phyloP scores from a whole-genome alignment of 1,284 basidiomycete species.

The Ceratobasidium sp. region DNA sequence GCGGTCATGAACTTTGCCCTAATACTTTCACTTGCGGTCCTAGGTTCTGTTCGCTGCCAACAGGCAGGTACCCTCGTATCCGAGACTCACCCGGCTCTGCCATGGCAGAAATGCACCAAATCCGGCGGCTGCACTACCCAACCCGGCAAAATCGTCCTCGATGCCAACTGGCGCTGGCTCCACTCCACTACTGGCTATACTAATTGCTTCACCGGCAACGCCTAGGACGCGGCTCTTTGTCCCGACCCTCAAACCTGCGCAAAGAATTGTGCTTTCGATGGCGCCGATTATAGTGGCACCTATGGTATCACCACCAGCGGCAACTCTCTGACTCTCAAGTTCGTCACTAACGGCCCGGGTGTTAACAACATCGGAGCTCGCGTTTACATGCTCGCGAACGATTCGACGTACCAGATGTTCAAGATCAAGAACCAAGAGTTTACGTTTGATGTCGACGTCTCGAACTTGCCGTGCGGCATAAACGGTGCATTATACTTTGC shows the following conservation, averaged over 20 bases:
- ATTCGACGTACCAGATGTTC: conserved; percentile 60
- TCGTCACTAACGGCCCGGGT: conserved; percentile 61
- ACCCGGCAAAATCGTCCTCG: conserved; percentile 12
- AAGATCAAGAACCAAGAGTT: conserved; percentile 64
- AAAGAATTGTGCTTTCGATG: conserved; percentile 69
- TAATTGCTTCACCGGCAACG: conserved; percentile 66
- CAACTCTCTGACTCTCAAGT: conserved; percentile 65
- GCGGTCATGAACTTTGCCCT: too few relatives aligned
- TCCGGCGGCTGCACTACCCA: conserved; percentile 43
- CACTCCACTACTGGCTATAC: conserved; percentile 21
- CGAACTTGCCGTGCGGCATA: conserved; percentile 68
- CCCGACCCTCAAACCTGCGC: conserved; percentile 63
- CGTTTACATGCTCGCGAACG: conserved; percentile 61
- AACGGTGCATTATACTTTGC: conserved; percentile 64
- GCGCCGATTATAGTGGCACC: conserved; percentile 55
- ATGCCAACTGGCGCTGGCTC: conserved; percentile 32
- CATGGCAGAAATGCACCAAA: conserved; percentile 36
- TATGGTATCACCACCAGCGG: conserved; percentile 64
- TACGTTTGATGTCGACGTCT: conserved; percentile 70
- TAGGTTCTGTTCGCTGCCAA: too few relatives aligned
- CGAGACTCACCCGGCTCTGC: conserved; percentile 38
- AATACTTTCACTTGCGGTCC: too few relatives aligned
- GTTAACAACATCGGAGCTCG: conserved; percentile 67
- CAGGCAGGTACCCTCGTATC: conserved; percentile 46
- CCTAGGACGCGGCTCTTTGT: conserved; percentile 57